Conservation (phyloP, 2,329 filamentous ascomycete species). For the Talaromyces funiculosus region DNA sequence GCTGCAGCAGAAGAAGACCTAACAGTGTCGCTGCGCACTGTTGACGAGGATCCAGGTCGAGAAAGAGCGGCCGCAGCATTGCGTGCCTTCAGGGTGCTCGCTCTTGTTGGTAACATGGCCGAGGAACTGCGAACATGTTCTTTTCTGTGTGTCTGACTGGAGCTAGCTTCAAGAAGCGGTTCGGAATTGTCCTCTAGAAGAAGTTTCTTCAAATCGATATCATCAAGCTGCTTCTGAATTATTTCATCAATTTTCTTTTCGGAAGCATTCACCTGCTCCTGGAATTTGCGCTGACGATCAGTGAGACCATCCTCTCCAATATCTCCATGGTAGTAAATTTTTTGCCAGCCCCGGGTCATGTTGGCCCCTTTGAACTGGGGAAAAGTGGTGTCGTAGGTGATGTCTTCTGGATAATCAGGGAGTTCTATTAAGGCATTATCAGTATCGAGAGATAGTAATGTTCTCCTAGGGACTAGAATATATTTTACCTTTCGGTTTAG, state of each 20-base stretch:
- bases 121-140: constrained; percentile 18
- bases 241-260: constrained; percentile 61
- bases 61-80: constrained; percentile 38
- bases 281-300: constrained; percentile 63
- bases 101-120: constrained; percentile 4
- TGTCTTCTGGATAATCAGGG: constrained; percentile 41
- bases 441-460: constrained; percentile 19
- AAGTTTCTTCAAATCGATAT: constrained; percentile 49
- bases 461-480: constrained; percentile 13
- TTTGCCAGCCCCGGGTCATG: constrained; percentile 47
- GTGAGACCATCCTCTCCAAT: constrained; percentile 54
- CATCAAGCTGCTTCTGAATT: constrained; percentile 61
- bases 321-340: constrained; percentile 45
- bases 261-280: constrained; percentile 57
- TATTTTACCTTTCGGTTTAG: constrained; percentile 53
- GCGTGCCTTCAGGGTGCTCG: constrained; percentile 38
- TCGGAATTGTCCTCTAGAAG: constrained; percentile 22
- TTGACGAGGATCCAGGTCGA: constrained; percentile 24
- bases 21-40: constrained; percentile 27
- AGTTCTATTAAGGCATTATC: constrained; percentile 47
- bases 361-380: constrained; percentile 51
- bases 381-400: constrained; percentile 46
- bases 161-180: constrained; percentile 21
- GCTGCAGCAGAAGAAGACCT: constrained; percentile 16
- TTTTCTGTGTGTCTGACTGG: constrained; percentile 22